Evolutionary conservation across 306 rosid species (phyloP), one percentile per base, ranked within the genome.

Genomic region (Quercus glauca): DNA sequence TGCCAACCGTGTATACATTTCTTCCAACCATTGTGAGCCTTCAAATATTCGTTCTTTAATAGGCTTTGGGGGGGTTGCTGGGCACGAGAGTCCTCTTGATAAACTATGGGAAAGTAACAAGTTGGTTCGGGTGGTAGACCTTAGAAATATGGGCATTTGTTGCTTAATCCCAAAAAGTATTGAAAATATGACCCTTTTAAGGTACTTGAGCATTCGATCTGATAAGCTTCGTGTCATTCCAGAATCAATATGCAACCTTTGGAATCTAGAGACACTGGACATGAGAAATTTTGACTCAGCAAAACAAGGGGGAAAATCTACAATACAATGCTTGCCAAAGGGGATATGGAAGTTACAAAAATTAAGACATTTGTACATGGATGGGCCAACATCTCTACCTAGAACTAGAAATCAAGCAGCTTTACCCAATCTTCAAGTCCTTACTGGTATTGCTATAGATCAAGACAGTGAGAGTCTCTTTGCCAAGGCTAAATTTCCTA

Each of bases 351-450:
- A 52, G 5, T 26, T 73, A 1, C 55, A 73, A 11, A 20, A 63
- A 3, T 28, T 73, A 4, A 73, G 49, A 18, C 28, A 73, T 29
- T 14, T 73, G 55, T 31, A 0, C 9, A 0, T 9, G 8, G 0
- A 1, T 26, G 8, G 64, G 25, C 9, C 28, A 11, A 45, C 0
- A 45, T 45, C 0, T 11, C 12, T 45, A 11, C 52, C 52, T 11
- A 45, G 52, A 45, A 11, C 52, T 9, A 4, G 4, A 2, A 45
- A 45, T 2, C 0, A 11, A 45, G 9, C 0, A 0, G 52, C 15
- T 45, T 45, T 45, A 45, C 15, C 52, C 74, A 83, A 79, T 55
- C 78, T 79, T 13, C 78, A 74, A 75, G 56, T 74, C 55, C 35
- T 83, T 11, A 26, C 65, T 19, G 25, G 20, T 4, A 49, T 83